Base-by-base conservation (phyloP, 75 land plant species). In the Azolla pinnata region DNA sequence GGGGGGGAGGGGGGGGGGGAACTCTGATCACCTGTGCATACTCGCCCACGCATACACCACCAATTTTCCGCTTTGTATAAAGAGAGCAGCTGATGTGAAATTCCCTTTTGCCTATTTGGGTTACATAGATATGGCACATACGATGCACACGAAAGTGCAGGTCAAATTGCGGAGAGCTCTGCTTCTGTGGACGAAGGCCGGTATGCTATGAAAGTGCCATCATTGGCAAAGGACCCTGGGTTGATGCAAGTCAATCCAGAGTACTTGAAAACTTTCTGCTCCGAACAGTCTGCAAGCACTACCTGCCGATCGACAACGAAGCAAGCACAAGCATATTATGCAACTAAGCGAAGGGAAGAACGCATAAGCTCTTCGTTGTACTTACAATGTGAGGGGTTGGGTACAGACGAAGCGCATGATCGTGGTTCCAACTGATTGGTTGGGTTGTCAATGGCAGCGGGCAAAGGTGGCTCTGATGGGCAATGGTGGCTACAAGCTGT, bases 401-500 rank as follows among this genome's bases (percentile, higher is more conserved):
- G 61, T 95, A 95, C 32, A 95, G 64, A 29, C 76, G 73, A 9
- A 95, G 73, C 44, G 80, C 76, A 60, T 95, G 99, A 61, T 95
- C 99, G 72, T 81, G 92, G 61, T 86, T 86, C 99, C 99, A 95
- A 21, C 81, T 86, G 47, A 95, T 84, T 48, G 99, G 97, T 52
- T 95, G 99, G 17, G 83, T 78, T 21, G 79, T 81, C 1, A 95
- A 78, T 49, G 99, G 97, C 44, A 95, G 71, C n/a, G 99, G 99
- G 29, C 99, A 95, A 4, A 95, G 82, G 72, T 95, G 99, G 73
- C 90, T 90, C 68, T 95, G 99, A 69, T 95, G 99, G 3, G 81
- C 75, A 53, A 95, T 79, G 17, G 99, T 95, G 8, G 91, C 97
- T 25, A 95, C 86, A 42, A 95, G 86, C 97, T 91, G 97, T 72